These are phyloP conservation scores for Taxawa tesnikishii DNA, from an alignment of 2,329 filamentous ascomycete genomes.

Conservation along the genomic window DNA sequence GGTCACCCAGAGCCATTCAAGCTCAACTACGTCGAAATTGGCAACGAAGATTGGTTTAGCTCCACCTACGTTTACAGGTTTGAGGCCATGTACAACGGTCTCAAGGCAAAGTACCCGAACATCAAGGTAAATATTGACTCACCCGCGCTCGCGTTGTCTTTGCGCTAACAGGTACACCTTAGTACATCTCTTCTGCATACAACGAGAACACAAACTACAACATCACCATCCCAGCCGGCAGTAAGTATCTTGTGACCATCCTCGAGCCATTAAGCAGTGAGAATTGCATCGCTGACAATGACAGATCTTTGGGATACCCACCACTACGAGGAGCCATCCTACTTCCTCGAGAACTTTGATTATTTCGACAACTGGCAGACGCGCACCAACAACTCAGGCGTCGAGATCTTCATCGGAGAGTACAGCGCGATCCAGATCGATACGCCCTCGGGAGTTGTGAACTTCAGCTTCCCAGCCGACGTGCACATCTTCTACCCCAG, in stretches of 20 bases:
- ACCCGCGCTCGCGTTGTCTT: too few species aligned
- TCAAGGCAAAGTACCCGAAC: conserved; percentile 41
- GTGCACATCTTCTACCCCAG: conserved; percentile 15
- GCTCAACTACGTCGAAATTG: conserved; percentile 50
- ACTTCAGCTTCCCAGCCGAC: conserved; percentile 12
- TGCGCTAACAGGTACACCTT: too few species aligned
- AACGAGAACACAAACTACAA: conserved; percentile 17
- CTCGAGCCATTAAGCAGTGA: too few species aligned
- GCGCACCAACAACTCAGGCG: conserved; percentile 11
- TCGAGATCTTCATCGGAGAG: conserved; percentile 13
- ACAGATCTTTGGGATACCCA: neutral
- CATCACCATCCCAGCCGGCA: conserved; percentile 22
- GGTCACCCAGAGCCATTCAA: conserved; percentile 49
- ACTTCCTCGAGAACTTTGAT: conserved; percentile 28
- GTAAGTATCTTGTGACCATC: too few species aligned
- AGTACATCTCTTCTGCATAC: conserved; percentile 27
- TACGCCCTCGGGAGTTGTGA: conserved; percentile 14
- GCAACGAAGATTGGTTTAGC: conserved; percentile 50
- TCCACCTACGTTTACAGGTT: conserved; percentile 34
- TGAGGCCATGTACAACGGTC: conserved; percentile 44
- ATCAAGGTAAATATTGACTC: too few species aligned
- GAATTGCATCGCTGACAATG: too few species aligned
- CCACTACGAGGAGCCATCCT: conserved; percentile 24
- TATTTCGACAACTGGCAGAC: conserved; percentile 27
- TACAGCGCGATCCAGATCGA: conserved; percentile 18